Percentiles rank a stretch among this genome's conserved stretches.
Conservation (phyloP, 2,329 filamentous ascomycete genomes). For the Penicillium sp. region DNA sequence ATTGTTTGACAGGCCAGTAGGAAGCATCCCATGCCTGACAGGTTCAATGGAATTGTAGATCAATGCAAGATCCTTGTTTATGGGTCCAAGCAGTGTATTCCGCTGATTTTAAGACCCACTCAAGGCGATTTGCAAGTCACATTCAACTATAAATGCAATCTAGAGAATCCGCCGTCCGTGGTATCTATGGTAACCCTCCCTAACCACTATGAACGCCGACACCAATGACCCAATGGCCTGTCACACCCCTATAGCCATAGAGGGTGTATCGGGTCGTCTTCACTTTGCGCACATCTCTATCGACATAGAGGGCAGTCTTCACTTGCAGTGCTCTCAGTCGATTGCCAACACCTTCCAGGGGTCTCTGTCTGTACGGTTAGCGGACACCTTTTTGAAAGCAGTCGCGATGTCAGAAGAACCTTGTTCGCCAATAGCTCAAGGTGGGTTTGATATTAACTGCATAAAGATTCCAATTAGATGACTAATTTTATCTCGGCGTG, state of each 20-base stretch:
- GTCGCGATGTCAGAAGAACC: conserved; percentile 27
- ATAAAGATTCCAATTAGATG: not conserved
- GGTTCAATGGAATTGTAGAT: not conserved
- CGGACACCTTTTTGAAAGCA: conserved; percentile 27
- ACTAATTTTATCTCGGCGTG: not conserved
- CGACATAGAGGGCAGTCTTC: not conserved
- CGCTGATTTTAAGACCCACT: not conserved
- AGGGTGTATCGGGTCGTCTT: not conserved
- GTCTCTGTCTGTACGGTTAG: not conserved
- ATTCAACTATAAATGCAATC: not conserved
- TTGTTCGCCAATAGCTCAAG: conserved; percentile 14
- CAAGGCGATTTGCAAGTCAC: not conserved
- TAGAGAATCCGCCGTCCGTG: not conserved
- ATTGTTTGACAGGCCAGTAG: not conserved
- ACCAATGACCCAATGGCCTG: not conserved
- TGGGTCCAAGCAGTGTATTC: not conserved
- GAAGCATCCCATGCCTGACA: not conserved
- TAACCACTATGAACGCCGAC: not conserved
- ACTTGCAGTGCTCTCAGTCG: not conserved
- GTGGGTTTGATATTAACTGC: conserved; percentile 18
- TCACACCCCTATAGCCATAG: not conserved
- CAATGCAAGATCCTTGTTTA: not conserved
- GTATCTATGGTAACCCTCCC: not conserved
- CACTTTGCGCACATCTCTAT: not conserved
- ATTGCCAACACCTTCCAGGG: not conserved